Conservation (phyloP, 1,284 basidiomycete genomes). For the Ganoderma lucidum region DNA sequence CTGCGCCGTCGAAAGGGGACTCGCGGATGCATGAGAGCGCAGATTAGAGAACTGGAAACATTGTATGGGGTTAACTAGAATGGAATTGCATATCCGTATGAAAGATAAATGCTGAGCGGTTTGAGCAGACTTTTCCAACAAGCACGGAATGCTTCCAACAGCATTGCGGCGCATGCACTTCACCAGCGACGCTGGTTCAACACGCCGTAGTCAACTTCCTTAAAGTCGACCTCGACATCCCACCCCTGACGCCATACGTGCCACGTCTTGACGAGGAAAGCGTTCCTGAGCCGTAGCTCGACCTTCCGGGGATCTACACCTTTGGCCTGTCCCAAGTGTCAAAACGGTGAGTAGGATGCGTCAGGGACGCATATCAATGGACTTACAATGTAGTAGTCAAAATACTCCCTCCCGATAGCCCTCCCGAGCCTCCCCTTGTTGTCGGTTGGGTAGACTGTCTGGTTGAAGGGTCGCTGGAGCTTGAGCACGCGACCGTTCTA, state of each 20-base stretch:
- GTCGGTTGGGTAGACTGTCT: not conserved
- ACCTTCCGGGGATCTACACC: not conserved
- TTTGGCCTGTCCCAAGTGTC: not conserved
- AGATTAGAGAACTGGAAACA: no score
- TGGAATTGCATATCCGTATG: no score
- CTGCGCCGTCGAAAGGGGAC: no score
- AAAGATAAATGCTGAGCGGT: not conserved
- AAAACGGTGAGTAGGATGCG: not conserved
- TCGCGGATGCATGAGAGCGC: no score
- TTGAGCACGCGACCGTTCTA: not conserved
- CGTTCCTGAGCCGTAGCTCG: not conserved
- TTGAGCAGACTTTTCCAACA: not conserved
- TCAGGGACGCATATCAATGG: not conserved
- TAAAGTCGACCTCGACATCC: not conserved
- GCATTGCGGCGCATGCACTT: not conserved
- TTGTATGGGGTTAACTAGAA: no score
- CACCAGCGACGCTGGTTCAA: not conserved
- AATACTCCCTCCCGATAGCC: not conserved
- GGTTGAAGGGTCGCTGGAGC: not conserved
- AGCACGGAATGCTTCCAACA: not conserved
- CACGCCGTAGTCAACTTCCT: not conserved
- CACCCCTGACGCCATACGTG: not conserved
- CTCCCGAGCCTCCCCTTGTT: not conserved
- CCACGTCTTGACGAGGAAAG: slow-evolving; percentile 2
- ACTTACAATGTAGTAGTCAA: not conserved